Conservation (phyloP, 2,329 filamentous ascomycete species). For the Ustilaginoidea virens region DNA sequence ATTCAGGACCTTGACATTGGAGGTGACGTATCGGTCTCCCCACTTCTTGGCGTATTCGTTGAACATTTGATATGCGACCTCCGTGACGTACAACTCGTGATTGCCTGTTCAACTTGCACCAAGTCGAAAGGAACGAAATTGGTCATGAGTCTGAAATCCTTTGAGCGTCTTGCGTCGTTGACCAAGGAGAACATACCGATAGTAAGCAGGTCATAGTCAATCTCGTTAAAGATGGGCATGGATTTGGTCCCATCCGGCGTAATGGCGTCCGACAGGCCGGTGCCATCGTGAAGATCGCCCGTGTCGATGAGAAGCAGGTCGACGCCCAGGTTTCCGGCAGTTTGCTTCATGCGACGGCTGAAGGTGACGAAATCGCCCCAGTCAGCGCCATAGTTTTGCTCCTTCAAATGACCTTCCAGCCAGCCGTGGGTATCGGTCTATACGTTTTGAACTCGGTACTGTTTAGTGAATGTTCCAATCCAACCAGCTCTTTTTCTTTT, state of each 20-base stretch:
- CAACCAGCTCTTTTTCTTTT: too few species aligned
- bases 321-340: conserved; percentile 38
- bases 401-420: conserved; percentile 44
- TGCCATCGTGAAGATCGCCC: conserved; percentile 51
- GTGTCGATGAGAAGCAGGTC: conserved; percentile 47
- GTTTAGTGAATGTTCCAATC: too few species aligned
- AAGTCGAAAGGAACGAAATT: neutral
- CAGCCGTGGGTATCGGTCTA: conserved; percentile 45
- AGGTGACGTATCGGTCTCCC: conserved; percentile 28
- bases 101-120: conserved; percentile 23
- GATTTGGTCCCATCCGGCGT: conserved; percentile 38
- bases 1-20: conserved; percentile 28
- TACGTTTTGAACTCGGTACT: too few species aligned
- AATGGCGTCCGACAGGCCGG: conserved; percentile 46
- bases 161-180: too few species aligned
- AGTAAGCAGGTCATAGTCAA: conserved; percentile 26
- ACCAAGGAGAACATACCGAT: conserved; percentile 20
- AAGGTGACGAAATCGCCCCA: conserved; percentile 53
- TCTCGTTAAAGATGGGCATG: conserved; percentile 27
- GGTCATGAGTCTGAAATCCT: neutral
- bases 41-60: conserved; percentile 41
- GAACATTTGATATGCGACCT: conserved; percentile 47
- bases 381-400: conserved; percentile 48
- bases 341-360: conserved; percentile 41
- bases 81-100: conserved; percentile 49